Conservation (phyloP, 148 eudicot species). For the Arctostaphylos glauca region DNA sequence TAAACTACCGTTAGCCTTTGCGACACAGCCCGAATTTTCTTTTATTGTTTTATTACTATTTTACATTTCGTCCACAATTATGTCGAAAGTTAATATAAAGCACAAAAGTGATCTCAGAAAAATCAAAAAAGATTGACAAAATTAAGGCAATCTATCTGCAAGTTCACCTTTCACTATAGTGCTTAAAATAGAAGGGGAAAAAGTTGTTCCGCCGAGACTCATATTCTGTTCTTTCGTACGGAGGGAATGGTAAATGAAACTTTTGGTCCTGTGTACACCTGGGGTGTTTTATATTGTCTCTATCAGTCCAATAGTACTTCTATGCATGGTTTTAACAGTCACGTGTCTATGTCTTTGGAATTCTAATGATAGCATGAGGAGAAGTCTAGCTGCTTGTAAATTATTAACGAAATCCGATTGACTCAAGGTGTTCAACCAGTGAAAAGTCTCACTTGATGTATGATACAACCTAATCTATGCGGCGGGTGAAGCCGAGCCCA, state of each 20-base stretch:
- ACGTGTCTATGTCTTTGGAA: not conserved
- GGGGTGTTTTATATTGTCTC: not conserved
- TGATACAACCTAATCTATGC: not conserved
- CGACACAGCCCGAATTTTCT: not conserved
- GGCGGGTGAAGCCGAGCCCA: not conserved
- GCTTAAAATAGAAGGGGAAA: not conserved
- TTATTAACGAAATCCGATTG: not conserved
- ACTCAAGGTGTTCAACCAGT: not conserved
- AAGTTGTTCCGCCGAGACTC: not conserved
- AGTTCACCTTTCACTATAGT: not conserved
- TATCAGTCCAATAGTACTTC: not conserved
- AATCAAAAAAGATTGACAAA: not conserved
- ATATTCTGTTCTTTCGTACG: not conserved
- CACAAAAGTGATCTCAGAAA: not conserved
- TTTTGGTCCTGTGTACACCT: not conserved
- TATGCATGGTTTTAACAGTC: not conserved
- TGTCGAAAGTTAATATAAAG: not conserved
- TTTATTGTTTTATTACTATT: not conserved
- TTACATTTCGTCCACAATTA: not conserved
- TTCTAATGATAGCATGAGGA: not conserved
- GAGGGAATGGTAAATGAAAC: not conserved
- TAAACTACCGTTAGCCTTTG: not conserved
- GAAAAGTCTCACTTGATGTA: not conserved
- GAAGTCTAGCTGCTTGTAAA: not conserved
- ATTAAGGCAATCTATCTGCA: not conserved